Evolutionary conservation across 192 early-diverging fungal genomes (phyloP).

Genomic region (Gryganskiella cystojenkinii): DNA sequence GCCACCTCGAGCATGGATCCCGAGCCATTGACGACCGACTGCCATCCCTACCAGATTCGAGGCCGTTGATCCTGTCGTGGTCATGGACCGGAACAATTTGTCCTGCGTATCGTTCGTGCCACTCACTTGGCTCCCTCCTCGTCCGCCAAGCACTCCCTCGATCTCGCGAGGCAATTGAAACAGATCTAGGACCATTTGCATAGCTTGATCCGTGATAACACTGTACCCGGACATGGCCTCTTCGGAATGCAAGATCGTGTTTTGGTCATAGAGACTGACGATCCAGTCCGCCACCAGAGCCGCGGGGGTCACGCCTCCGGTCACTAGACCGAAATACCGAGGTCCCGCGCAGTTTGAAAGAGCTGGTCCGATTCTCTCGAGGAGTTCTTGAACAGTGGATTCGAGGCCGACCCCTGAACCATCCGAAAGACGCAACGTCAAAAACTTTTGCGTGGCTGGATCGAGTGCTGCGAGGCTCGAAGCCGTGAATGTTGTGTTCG

Average conservation of each 20-base stretch:
- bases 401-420: conserved; percentile 8
- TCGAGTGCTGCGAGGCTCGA: neutral
- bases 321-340: conserved; percentile 70
- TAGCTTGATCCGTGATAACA: conserved; percentile 51
- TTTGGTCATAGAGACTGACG: conserved; percentile 51
- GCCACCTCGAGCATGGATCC: conserved; percentile 24
- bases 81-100: conserved; percentile 41
- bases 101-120: neutral
- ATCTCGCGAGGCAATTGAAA: conserved; percentile 52
- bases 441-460: conserved; percentile 5
- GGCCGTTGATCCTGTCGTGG: conserved; percentile 67
- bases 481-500: neutral
- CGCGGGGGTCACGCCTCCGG: conserved; percentile 65
- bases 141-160: neutral
- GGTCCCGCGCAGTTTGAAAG: conserved; percentile 41
- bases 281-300: conserved; percentile 55
- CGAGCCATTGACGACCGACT: conserved; percentile 55
- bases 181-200: conserved; percentile 61
- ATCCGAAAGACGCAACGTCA: neutral
- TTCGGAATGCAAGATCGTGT: conserved; percentile 45
- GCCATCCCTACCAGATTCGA: conserved; percentile 64
- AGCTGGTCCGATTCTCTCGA: conserved; percentile 19
- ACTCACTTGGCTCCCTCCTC: neutral
- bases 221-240: conserved; percentile 54
- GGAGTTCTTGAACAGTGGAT: conserved; percentile 10